phyloP scores from a whole-genome alignment of 345 rosid species.

The Rhizophora apiculata region DNA sequence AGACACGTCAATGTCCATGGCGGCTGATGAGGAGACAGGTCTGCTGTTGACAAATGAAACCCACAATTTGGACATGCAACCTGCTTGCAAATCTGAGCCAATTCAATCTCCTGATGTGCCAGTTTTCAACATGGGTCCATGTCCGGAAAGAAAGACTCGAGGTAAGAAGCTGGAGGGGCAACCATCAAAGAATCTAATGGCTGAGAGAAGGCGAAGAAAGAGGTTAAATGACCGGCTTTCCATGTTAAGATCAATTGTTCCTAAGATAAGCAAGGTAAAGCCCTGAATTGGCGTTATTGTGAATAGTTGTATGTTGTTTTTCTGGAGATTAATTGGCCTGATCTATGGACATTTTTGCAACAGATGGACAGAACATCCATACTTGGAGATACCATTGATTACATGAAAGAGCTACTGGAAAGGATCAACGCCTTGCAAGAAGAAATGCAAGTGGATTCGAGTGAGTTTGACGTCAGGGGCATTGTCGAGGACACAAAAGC shows the following conservation, averaged over 20 bases:
- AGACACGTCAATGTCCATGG: slow-evolving; percentile 26
- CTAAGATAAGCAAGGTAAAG: slow-evolving; percentile 44
- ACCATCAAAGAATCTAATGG: slow-evolving; percentile 43
- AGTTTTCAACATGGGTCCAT: slow-evolving; percentile 29
- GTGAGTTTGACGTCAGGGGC: slow-evolving; percentile 7
- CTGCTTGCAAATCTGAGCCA: slow-evolving; percentile 40
- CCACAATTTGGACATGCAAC: slow-evolving; percentile 25
- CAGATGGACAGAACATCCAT: slow-evolving; percentile 39
- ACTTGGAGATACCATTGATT: slow-evolving; percentile 32
- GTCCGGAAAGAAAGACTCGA: slow-evolving; percentile 30
- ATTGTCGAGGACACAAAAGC: slow-evolving; percentile 24
- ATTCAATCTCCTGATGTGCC: slow-evolving; percentile 35
- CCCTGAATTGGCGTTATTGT: not conserved
- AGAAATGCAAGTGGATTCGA: slow-evolving; percentile 14
- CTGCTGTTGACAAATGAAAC: slow-evolving; percentile 25
- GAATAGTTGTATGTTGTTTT: not conserved
- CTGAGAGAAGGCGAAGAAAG: slow-evolving; percentile 42
- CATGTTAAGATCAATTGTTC: slow-evolving; percentile 43
- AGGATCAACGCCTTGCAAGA: slow-evolving; percentile 26
- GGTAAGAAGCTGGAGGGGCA: slow-evolving; percentile 33
- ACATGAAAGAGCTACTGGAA: slow-evolving; percentile 29
- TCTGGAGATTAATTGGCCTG: slow-evolving; percentile 5
- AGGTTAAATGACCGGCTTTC: slow-evolving; percentile 37
- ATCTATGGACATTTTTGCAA: not conserved
- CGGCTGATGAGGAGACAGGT: slow-evolving; percentile 36